phyloP scores from a whole-genome alignment of 1,284 basidiomycete genomes.

The Stereum hirsutum region DNA sequence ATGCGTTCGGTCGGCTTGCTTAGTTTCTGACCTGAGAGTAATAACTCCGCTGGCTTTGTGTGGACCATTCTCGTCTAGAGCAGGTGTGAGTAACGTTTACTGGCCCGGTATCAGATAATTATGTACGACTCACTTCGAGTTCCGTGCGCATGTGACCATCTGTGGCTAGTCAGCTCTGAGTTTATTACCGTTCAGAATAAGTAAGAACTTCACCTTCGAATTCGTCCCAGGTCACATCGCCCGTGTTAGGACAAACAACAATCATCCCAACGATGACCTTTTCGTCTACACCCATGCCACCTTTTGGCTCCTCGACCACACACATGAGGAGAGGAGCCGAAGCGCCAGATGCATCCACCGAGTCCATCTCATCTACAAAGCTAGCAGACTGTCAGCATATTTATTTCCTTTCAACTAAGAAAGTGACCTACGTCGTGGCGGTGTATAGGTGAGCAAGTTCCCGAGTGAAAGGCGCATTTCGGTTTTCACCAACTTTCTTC shows the following conservation, averaged over 20 bases:
- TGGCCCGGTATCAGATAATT: too few species aligned
- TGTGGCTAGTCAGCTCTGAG: constrained; percentile 16
- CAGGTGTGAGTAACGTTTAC: not conserved
- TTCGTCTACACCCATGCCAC: constrained; percentile 44
- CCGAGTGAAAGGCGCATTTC: constrained; percentile 76
- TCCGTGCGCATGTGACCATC: constrained; percentile 82
- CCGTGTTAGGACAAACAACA: constrained; percentile 79
- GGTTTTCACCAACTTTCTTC: constrained; percentile 84
- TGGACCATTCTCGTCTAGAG: constrained; percentile 78
- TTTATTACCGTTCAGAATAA: constrained; percentile 5
- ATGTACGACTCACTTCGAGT: constrained; percentile 51
- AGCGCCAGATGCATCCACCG: constrained; percentile 54
- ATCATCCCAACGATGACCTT: constrained; percentile 66
- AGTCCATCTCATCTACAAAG: constrained; percentile 67
- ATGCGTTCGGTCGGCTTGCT: constrained; percentile 74
- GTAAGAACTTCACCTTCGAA: constrained; percentile 53
- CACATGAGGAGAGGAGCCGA: constrained; percentile 60
- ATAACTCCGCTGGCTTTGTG: constrained; percentile 75
- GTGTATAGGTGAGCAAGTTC: constrained; percentile 81
- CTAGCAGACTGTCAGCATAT: constrained; percentile 24
- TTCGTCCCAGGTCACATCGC: constrained; percentile 88
- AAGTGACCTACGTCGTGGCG: constrained; percentile 69
- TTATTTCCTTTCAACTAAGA: not conserved
- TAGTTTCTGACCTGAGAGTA: constrained; percentile 57
- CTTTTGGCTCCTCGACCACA: constrained; percentile 57